These are phyloP conservation scores for Ammopiptanthus mongolicus DNA, from an alignment of 306 rosid species.

Conservation along the genomic window DNA sequence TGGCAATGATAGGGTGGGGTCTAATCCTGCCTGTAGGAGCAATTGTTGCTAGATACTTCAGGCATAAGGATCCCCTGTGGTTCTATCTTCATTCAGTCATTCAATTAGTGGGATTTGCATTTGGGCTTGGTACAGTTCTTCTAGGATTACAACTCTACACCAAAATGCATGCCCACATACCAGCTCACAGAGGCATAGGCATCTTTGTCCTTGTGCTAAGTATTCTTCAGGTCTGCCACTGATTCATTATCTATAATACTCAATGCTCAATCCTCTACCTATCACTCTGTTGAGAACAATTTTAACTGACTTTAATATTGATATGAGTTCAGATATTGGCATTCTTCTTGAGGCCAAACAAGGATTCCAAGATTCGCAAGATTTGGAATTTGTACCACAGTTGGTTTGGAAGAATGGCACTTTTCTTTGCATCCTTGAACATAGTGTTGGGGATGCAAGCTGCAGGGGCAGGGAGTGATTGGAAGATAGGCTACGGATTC, in stretches of 20 bases:
- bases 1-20: conserved; percentile 90
- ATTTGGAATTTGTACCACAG: conserved; percentile 90
- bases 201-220: conserved; percentile 79
- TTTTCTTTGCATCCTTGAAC: conserved; percentile 86
- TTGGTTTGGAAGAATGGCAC: conserved; percentile 90
- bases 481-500: conserved; percentile 88
- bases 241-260: neutral
- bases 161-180: conserved; percentile 54
- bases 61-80: conserved; percentile 91
- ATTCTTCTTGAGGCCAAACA: conserved; percentile 71
- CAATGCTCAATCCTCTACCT: neutral
- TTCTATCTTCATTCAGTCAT: conserved; percentile 77
- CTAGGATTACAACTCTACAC: conserved; percentile 78
- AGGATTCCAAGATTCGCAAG: conserved; percentile 61
- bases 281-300: neutral
- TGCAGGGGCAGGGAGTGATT: conserved; percentile 72
- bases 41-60: conserved; percentile 85
- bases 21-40: conserved; percentile 86
- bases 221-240: conserved; percentile 78
- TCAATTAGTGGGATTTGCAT: conserved; percentile 77
- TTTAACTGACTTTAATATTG: conserved; percentile 7
- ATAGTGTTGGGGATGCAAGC: conserved; percentile 77
- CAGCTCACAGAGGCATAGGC: conserved; percentile 88
- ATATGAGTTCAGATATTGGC: conserved; percentile 66
- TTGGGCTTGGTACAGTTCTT: conserved; percentile 75